Conservation (phyloP, 2,329 filamentous ascomycete species). For the Nannizzia gypsea region DNA sequence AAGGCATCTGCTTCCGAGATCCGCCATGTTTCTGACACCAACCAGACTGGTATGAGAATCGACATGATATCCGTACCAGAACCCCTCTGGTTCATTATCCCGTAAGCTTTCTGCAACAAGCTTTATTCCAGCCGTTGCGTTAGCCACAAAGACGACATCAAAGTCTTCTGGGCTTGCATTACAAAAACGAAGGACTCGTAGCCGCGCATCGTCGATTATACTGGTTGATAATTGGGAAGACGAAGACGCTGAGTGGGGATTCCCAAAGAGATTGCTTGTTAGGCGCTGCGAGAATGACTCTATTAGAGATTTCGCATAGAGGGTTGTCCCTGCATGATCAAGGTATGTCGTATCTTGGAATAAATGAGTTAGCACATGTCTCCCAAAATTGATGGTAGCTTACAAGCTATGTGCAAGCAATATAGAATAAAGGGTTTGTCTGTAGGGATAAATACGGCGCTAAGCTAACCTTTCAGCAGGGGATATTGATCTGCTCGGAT, state of each 20-base stretch:
- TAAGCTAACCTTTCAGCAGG: slow-evolving; percentile 26
- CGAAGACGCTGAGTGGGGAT: slow-evolving; percentile 76
- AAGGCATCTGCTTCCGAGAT: slow-evolving; percentile 51
- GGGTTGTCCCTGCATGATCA: slow-evolving; percentile 89
- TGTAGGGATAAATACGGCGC: not conserved
- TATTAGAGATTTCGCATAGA: slow-evolving; percentile 68
- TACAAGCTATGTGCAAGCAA: not conserved
- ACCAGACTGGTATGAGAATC: slow-evolving; percentile 80
- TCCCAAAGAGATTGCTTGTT: slow-evolving; percentile 68
- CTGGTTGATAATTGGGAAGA: slow-evolving; percentile 67
- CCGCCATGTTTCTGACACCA: slow-evolving; percentile 63
- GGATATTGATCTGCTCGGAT: slow-evolving; percentile 41
- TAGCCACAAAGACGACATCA: slow-evolving; percentile 82
- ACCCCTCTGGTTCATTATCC: slow-evolving; percentile 49
- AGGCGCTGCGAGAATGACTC: slow-evolving; percentile 70
- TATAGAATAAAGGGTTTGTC: not conserved
- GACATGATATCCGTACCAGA: slow-evolving; percentile 70
- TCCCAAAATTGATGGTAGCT: not conserved
- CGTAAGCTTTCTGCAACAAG: slow-evolving; percentile 68
- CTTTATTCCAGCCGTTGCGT: slow-evolving; percentile 85
- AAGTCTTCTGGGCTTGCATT: slow-evolving; percentile 70
- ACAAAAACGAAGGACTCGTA: slow-evolving; percentile 63
- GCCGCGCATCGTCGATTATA: slow-evolving; percentile 62
- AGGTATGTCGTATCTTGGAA: slow-evolving; percentile 61
- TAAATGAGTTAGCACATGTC: not conserved